A percentile compares a stretch with the other conserved stretches of the same genome.
Evolutionary conservation across 2,329 filamentous ascomycete species (phyloP).

Genomic region (Pseudodiploospora longispora): DNA sequence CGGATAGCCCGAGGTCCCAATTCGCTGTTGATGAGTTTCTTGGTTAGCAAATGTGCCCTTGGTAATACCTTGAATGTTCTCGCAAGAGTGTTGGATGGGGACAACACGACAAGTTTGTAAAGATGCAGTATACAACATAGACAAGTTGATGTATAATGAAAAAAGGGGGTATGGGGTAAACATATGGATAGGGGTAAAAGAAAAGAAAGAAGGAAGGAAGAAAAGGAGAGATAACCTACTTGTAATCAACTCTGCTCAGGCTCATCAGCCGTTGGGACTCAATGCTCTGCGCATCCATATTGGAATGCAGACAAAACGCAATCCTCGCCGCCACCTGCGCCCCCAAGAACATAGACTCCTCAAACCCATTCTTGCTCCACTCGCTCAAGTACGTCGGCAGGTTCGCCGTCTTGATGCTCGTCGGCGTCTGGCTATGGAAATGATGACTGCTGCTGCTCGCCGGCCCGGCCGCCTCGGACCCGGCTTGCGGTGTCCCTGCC

Average conservation of each 20-base stretch:
- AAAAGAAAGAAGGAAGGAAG: background rate
- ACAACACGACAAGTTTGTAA: too few species aligned
- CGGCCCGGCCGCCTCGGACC: constrained; percentile 30
- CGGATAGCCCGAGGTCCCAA: constrained; percentile 47
- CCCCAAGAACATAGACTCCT: constrained; percentile 81
- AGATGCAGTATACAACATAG: too few species aligned
- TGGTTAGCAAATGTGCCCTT: background rate
- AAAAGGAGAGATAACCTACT: constrained; percentile 35
- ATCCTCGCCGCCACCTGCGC: constrained; percentile 71
- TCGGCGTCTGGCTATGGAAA: constrained; percentile 66
- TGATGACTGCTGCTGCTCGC: constrained; percentile 32
- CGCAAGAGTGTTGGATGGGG: too few species aligned
- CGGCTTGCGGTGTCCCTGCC: constrained; percentile 26
- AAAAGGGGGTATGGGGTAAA: background rate
- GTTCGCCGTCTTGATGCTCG: constrained; percentile 68
- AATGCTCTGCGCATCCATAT: constrained; percentile 42
- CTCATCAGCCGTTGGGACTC: constrained; percentile 50
- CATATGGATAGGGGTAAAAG: background rate
- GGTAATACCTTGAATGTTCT: background rate
- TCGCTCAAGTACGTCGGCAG: constrained; percentile 82
- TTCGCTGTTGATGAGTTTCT: constrained; percentile 29
- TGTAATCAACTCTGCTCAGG: constrained; percentile 51
- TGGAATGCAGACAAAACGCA: constrained; percentile 49
- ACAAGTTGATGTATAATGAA: too few species aligned
- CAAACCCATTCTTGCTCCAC: constrained; percentile 73